phyloP scores from a whole-genome alignment of 257 asterid species.

The Nicotiana undulata region DNA sequence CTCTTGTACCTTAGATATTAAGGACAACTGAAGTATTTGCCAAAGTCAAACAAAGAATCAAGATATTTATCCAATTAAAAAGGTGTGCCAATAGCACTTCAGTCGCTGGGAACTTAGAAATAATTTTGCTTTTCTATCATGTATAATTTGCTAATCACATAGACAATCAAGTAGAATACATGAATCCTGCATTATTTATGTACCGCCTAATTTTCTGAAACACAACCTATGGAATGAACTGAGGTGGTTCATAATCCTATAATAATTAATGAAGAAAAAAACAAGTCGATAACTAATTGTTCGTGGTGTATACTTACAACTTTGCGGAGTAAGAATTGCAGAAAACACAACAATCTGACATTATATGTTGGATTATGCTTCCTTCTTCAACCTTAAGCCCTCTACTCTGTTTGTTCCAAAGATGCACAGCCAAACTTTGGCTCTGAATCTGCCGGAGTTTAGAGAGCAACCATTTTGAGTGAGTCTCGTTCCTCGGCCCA shows the following conservation, averaged over 20 bases:
- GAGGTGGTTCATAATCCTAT: conserved; percentile 18
- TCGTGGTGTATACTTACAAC: background rate
- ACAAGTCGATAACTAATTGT: background rate
- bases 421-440: conserved; percentile 57
- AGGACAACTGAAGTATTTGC: background rate
- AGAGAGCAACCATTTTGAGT: conserved; percentile 50
- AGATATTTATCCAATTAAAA: background rate
- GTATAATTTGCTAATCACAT: conserved; percentile 1
- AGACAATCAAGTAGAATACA: background rate
- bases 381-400: conserved; percentile 48
- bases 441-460: conserved; percentile 51
- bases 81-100: background rate
- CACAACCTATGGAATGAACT: conserved; percentile 14
- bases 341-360: conserved; percentile 37
- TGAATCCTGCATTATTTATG: background rate
- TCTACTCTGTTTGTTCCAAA: conserved; percentile 92
- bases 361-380: conserved; percentile 53
- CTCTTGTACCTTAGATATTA: background rate
- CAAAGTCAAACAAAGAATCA: background rate
- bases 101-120: background rate
- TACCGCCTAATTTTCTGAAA: conserved; percentile 9
- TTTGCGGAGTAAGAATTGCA: conserved; percentile 25
- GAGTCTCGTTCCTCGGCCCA: conserved; percentile 45
- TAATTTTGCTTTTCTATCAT: background rate
- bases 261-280: background rate